Percentiles rank a stretch among this genome's conserved stretches.
These are phyloP conservation scores for Trametes pubescens DNA, from an alignment of 1,284 basidiomycete species.

Conservation along the genomic window DNA sequence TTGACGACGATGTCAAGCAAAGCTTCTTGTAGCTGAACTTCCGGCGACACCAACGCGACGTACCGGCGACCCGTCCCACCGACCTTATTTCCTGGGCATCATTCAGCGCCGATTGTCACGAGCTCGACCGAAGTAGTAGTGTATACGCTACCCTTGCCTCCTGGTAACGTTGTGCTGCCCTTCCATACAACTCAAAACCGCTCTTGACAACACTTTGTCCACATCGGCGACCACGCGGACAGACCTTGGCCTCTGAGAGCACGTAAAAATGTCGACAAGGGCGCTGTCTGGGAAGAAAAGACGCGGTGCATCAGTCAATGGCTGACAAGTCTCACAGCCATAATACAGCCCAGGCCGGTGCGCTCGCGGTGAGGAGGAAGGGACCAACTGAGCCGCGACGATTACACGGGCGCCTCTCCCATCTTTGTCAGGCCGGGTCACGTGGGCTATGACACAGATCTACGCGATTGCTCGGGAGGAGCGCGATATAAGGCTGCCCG, in stretches of 20 bases:
- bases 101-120: no score
- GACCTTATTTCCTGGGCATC: no score
- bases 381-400: conserved; percentile 12
- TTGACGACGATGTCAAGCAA: no score
- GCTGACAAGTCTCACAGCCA: not conserved
- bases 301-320: not conserved
- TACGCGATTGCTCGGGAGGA: conserved; percentile 24
- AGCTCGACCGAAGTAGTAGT: no score
- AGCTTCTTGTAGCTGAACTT: no score
- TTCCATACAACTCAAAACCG: not conserved
- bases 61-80: no score
- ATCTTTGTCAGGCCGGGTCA: conserved; percentile 28
- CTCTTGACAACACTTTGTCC: not conserved
- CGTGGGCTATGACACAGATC: conserved; percentile 27
- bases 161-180: not conserved
- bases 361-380: not conserved
- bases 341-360: not conserved
- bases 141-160: no score
- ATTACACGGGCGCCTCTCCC: conserved; percentile 19
- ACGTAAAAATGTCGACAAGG: not conserved
- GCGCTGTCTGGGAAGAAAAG: not conserved
- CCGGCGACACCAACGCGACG: no score
- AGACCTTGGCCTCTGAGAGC: not conserved
- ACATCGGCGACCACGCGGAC: not conserved
- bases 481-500: conserved; percentile 22